Conservation (phyloP, 2,329 filamentous ascomycete species). For the Dactylellina parvicollis region DNA sequence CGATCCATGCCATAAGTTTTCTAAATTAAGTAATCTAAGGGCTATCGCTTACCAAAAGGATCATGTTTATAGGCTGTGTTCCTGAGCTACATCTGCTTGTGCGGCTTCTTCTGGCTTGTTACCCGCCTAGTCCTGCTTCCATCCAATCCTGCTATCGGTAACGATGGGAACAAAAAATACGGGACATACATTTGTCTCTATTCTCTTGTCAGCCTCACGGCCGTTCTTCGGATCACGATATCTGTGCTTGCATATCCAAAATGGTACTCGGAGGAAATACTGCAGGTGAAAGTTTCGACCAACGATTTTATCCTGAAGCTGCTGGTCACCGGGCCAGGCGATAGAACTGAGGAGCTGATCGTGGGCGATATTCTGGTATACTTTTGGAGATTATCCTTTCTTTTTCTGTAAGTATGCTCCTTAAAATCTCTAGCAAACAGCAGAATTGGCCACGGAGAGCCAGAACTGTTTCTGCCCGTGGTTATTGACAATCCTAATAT, state of each 20-base stretch:
- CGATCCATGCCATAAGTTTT: background rate
- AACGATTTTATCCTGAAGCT: conserved; percentile 4
- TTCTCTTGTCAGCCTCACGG: background rate
- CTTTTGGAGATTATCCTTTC: conserved; percentile 25
- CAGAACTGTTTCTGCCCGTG: too few relatives aligned
- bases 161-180: conserved; percentile 8
- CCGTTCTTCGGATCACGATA: conserved; percentile 5
- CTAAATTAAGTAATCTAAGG: background rate
- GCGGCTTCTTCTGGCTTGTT: conserved; percentile 21
- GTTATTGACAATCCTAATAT: background rate
- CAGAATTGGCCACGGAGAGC: too few relatives aligned
- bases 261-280: conserved; percentile 9
- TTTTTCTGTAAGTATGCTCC: conserved; percentile 21
- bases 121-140: background rate
- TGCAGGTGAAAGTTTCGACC: background rate
- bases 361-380: conserved; percentile 19
- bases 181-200: conserved; percentile 19
- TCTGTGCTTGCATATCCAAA: conserved; percentile 13
- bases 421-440: background rate
- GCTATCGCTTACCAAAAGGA: background rate
- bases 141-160: background rate
- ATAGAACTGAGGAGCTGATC: background rate
- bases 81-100: conserved; percentile 17
- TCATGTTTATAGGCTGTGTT: background rate
- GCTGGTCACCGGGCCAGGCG: background rate